Base-by-base conservation (phyloP, 345 rosid species). In the Eutrema heterophyllum region DNA sequence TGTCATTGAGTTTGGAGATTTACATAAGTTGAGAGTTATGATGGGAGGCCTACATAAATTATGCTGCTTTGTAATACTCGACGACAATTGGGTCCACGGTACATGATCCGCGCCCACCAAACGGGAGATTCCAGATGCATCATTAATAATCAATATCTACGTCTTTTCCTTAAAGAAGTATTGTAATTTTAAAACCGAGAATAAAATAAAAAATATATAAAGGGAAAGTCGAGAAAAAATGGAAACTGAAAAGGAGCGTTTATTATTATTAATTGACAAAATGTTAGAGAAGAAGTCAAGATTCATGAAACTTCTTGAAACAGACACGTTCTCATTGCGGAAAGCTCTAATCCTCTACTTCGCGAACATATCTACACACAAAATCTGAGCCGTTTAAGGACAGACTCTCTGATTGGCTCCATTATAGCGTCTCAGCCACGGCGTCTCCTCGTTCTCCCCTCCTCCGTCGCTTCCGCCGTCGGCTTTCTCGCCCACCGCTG, bases 351-450 rank as follows among this genome's bases (percentile, higher is more conserved):
- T 73, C 71, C 45, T 55, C 48, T 68, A 45, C 71, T 60, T 45
- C 62, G 56, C 70, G 26, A 54, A 64, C 52, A 24, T 32, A 58
- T 41, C 56, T 32, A 13, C 54, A 49, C 18, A 35, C 11, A 10
- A 6, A 40, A 70, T 70, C 80, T 48, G 0, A 64, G 9, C 76
- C 40, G 32, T 51, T 66, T 21, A 82, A 64, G 84, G 77, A 66
- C 83, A 86, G 2, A 86, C 89, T 71, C 84, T 80, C 71, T 86
- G 82, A 64, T 86, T 86, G 1, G 67, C 46, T n/a, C 78, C 59
- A 66, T 79, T 83, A 45, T 15, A 61, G 57, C 59, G 80, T 53
- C 76, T 70, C 4, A 86, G 67, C 87, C 86, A 86, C 63, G 84
- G 86, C 57, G 84, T 67, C 36, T 82, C 81, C 62, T 66, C 67